Evolutionary conservation across 108 stramenopile species (phyloP), one percentile per base, ranked within the genome.

Genomic region (Fragilariopsis cylindrus): DNA sequence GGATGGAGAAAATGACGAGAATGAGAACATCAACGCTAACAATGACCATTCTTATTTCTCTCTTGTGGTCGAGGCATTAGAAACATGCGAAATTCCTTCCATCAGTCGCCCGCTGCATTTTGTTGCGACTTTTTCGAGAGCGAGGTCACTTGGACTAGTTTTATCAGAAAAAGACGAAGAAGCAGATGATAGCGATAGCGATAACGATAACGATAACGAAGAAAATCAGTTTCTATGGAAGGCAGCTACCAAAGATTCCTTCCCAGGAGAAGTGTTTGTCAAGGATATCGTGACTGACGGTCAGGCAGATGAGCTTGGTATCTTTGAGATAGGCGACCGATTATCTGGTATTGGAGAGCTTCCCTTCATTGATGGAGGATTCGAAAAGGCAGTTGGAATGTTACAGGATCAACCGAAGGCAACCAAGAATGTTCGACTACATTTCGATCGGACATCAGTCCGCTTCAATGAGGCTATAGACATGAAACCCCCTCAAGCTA

Each of bases 301-400:
- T 11, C 93, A 94, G 72, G 93, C 93, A 9, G 82, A 80, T 43
- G 69, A 58, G 41, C 56, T 94, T 58, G 89, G 88, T 41, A 83
- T 91, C 43, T 91, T 91, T 78, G 85, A 94, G 79, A 70, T 94
- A 41, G 93, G 93, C 15, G 93, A 94, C 78, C 84, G 82, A 5
- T 54, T 94, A 41, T 72, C 76, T 40, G 93, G 90, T 18, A 83
- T 94, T 30, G 93, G 93, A 41, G 90, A 94, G 53, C 71, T 91
- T 15, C 90, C 90, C 2, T 77, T 91, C 21, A 54, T 77, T 56
- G 83, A 69, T 42, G 82, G 83, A 44, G 93, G 93, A 4, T 94
- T 91, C 70, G 87, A 90, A 79, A 72, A 72, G 69, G 90, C 81
- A 15, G 70, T 94, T 19, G 81, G 74, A 52, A 81, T 94, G 86